Conservation (phyloP, 1,284 basidiomycete species). For the Mycosarcoma maydis region DNA sequence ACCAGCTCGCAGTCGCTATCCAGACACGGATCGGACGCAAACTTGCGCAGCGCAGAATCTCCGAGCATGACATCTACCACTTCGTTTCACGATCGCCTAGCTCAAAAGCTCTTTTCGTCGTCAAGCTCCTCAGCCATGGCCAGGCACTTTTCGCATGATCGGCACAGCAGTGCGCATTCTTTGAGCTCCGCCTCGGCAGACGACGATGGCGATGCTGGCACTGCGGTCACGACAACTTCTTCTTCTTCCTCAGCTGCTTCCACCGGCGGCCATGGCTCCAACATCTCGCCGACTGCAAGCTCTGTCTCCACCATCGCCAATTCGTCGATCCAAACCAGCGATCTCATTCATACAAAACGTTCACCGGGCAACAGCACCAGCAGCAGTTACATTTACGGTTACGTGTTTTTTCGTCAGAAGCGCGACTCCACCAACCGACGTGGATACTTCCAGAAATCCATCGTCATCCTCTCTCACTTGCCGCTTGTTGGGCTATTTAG, state of each 20-base stretch:
- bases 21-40: constrained; percentile 32
- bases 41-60: constrained; percentile 13
- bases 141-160: constrained; percentile 34
- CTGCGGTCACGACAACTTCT: neutral
- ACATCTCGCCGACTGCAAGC: constrained; percentile 5
- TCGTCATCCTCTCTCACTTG: constrained; percentile 84
- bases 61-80: constrained; percentile 7
- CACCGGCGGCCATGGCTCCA: neutral
- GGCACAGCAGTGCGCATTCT: constrained; percentile 35
- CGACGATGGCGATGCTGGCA: constrained; percentile 4
- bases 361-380: constrained; percentile 46
- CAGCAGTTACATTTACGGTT: constrained; percentile 65
- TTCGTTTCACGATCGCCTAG: constrained; percentile 42
- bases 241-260: neutral
- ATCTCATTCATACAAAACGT: constrained; percentile 5
- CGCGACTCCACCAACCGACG: constrained; percentile 56
- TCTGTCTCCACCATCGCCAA: neutral
- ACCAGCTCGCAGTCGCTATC: constrained; percentile 20
- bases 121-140: constrained; percentile 29
- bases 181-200: constrained; percentile 31
- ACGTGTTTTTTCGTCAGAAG: constrained; percentile 65
- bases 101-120: constrained; percentile 39
- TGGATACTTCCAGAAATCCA: constrained; percentile 73
- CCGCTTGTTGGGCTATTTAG: constrained; percentile 86
- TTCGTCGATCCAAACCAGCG: neutral